These are phyloP conservation scores for Acidomyces sp. DNA, from an alignment of 495 filamentous ascomycete genomes.

Conservation along the genomic window DNA sequence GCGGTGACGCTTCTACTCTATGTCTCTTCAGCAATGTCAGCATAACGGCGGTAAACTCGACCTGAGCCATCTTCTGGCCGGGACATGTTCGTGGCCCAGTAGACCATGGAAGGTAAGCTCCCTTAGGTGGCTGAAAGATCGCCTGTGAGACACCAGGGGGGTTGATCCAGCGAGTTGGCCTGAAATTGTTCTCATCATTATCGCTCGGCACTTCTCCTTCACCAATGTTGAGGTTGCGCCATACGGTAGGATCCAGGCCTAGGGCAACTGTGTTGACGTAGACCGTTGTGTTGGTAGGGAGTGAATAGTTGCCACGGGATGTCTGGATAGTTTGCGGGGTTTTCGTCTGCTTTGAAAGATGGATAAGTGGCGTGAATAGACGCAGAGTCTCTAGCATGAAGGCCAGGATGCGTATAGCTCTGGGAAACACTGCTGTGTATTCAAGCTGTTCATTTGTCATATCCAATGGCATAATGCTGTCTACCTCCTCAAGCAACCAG, in stretches of 20 bases:
- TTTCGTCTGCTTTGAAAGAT: conserved; percentile 31
- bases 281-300: conserved; percentile 26
- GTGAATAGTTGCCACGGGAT: conserved; percentile 16
- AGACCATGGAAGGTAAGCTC: conserved; percentile 13
- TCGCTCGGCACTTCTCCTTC: background rate
- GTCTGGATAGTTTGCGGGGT: conserved; percentile 22
- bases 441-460: conserved; percentile 18
- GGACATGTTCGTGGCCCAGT: conserved; percentile 18
- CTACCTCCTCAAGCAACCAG: conserved; percentile 36
- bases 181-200: conserved; percentile 11
- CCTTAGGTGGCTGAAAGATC: conserved; percentile 18
- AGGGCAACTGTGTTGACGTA: conserved; percentile 22
- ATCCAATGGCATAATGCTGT: conserved; percentile 16
- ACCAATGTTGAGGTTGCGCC: conserved; percentile 15
- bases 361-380: conserved; percentile 34
- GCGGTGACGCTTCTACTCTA: conserved; percentile 12
- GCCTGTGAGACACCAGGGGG: conserved; percentile 5
- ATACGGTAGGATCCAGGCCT: conserved; percentile 22
- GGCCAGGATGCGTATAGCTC: conserved; percentile 33
- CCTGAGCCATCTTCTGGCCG: conserved; percentile 21
- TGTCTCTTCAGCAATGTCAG: conserved; percentile 11
- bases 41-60: conserved; percentile 19
- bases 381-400: conserved; percentile 43
- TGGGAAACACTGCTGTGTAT: conserved; percentile 31
- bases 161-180: conserved; percentile 15